phyloP scores from a whole-genome alignment of 768 basidiomycete species.

The Kockovaella imperatae region DNA sequence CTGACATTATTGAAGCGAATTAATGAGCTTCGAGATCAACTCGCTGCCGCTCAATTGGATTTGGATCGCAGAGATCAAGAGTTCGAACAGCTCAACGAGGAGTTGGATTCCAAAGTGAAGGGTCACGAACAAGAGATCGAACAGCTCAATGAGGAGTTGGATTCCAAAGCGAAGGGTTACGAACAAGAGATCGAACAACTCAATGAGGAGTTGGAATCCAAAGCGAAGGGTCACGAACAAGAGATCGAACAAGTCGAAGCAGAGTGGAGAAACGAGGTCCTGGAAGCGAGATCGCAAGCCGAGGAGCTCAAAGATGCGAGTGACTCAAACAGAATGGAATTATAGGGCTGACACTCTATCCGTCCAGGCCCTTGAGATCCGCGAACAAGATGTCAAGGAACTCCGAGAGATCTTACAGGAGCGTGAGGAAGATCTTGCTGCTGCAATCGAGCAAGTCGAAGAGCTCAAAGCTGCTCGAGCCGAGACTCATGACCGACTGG shows the following conservation, averaged over 20 bases:
- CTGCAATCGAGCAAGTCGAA: slow-evolving; percentile 62
- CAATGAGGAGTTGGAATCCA: slow-evolving; percentile 57
- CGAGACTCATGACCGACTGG: slow-evolving; percentile 34
- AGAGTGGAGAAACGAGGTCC: slow-evolving; percentile 81
- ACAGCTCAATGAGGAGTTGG: slow-evolving; percentile 71
- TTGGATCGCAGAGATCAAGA: slow-evolving; percentile 68
- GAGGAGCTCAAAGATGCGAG: slow-evolving; percentile 55
- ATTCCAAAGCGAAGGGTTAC: slow-evolving; percentile 73
- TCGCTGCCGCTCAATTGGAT: slow-evolving; percentile 56
- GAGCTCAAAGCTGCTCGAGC: slow-evolving; percentile 57
- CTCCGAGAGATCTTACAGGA: slow-evolving; percentile 48
- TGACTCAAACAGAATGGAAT: not conserved
- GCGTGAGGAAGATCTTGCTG: slow-evolving; percentile 68
- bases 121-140: slow-evolving; percentile 40
- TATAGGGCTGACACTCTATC: not conserved
- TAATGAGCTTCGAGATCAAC: slow-evolving; percentile 38
- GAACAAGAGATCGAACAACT: slow-evolving; percentile 71
- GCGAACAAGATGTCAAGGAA: slow-evolving; percentile 30
- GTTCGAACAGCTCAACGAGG: slow-evolving; percentile 71
- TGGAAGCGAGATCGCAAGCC: slow-evolving; percentile 66
- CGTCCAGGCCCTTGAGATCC: slow-evolving; percentile 19
- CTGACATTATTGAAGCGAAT: slow-evolving; percentile 20
- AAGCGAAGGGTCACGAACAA: slow-evolving; percentile 39
- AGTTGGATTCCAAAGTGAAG: slow-evolving; percentile 54
- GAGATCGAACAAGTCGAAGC: slow-evolving; percentile 54